Conservation (phyloP, 2,329 filamentous ascomycete genomes). For the Colletotrichum sp. region DNA sequence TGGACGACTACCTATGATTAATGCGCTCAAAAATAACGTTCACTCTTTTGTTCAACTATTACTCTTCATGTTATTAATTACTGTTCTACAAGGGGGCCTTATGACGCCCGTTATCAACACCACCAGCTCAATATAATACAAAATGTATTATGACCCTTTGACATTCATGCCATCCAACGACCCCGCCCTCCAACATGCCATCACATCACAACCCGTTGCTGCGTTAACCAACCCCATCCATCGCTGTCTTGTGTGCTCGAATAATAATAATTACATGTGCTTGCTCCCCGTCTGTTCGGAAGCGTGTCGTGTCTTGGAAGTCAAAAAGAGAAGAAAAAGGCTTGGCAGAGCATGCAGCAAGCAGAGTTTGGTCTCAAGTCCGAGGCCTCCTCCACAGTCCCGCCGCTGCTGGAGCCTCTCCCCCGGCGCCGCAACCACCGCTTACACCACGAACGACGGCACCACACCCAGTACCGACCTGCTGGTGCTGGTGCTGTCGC, state of each 20-base stretch:
- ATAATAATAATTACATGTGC: neutral
- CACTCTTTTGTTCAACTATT: neutral
- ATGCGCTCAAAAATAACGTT: neutral
- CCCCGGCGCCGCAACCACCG: neutral
- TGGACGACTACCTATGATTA: neutral
- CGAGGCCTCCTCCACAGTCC: conserved; percentile 1
- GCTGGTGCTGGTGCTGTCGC: neutral
- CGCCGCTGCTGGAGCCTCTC: neutral
- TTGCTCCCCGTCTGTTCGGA: neutral
- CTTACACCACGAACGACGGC: neutral
- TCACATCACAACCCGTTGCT: neutral
- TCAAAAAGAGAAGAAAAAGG: neutral
- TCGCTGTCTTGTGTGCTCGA: neutral
- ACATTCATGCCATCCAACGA: neutral
- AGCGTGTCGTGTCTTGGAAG: neutral
- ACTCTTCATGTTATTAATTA: conserved; percentile 1
- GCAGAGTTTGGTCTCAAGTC: neutral
- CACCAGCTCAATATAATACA: neutral
- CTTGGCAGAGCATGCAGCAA: neutral
- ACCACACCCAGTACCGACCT: neutral
- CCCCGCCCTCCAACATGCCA: neutral
- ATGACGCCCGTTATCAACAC: neutral
- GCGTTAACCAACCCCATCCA: neutral
- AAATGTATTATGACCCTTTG: neutral
- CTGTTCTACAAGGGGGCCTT: neutral